Conservation (phyloP, 2,329 filamentous ascomycete species). For the Fusarium miscanthi region DNA sequence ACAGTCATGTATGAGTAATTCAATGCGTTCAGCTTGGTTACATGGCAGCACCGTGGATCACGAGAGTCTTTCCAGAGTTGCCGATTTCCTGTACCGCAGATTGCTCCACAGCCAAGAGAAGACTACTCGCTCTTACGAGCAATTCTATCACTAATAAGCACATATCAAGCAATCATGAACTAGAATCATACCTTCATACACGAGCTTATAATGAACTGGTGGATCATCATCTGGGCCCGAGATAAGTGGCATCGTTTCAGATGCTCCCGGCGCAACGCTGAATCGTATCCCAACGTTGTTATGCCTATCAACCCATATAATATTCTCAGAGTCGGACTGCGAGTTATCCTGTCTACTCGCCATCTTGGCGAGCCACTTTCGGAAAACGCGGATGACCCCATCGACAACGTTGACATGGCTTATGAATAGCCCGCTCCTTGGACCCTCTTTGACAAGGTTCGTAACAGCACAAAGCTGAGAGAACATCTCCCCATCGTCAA, state of each 20-base stretch:
- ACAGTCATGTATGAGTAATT: no score
- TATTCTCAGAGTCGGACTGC: conserved; percentile 37
- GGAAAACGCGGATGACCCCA: conserved; percentile 76
- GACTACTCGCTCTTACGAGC: conserved; percentile 70
- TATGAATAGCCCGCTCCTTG: conserved; percentile 69
- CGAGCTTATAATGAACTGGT: conserved; percentile 75
- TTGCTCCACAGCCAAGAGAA: conserved; percentile 74
- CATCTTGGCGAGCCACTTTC: conserved; percentile 72
- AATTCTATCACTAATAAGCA: conserved; percentile 64
- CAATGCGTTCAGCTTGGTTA: not conserved
- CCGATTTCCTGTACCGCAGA: conserved; percentile 69
- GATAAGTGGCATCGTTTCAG: conserved; percentile 64
- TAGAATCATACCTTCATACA: conserved; percentile 72
- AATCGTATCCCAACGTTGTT: conserved; percentile 77
- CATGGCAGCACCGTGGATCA: conserved; percentile 63
- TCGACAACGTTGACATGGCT: conserved; percentile 75
- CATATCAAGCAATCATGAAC: not conserved
- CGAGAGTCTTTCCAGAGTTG: conserved; percentile 72
- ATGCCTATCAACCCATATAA: conserved; percentile 75
- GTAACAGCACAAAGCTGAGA: conserved; percentile 77
- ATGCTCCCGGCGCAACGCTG: conserved; percentile 58
- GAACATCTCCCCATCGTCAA: conserved; percentile 79
- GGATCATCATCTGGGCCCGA: conserved; percentile 69
- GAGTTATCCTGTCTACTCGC: conserved; percentile 32
- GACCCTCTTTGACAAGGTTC: conserved; percentile 75